Conservation (phyloP, 2,329 filamentous ascomycete genomes). For the Lachnellula cervina region DNA sequence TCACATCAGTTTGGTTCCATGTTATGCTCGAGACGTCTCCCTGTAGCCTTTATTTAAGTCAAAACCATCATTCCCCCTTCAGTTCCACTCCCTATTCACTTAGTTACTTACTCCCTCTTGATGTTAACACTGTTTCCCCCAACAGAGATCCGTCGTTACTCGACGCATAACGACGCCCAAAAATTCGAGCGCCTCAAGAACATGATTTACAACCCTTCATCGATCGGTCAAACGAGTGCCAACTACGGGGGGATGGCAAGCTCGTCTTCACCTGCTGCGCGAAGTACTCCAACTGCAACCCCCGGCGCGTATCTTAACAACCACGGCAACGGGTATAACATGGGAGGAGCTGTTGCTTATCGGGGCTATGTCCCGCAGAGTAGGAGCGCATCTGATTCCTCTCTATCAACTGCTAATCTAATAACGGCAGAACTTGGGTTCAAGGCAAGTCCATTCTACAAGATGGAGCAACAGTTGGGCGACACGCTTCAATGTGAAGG, state of each 20-base stretch:
- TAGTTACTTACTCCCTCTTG: neutral
- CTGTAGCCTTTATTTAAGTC: neutral
- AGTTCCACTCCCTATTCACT: neutral
- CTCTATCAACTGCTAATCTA: neutral
- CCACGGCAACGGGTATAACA: slow-evolving; percentile 11
- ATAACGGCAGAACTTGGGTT: slow-evolving; percentile 42
- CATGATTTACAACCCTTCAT: slow-evolving; percentile 24
- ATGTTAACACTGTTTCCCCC: slow-evolving; percentile 2
- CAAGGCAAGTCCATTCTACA: slow-evolving; percentile 83
- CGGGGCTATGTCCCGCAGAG: slow-evolving; percentile 2
- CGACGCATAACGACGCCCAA: slow-evolving; percentile 16
- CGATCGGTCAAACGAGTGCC: slow-evolving; percentile 1
- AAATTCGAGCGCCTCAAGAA: slow-evolving; percentile 25
- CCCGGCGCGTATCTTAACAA: slow-evolving; percentile 1
- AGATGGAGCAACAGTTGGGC: slow-evolving; percentile 60
- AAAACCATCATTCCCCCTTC: neutral
- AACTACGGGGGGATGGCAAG: slow-evolving; percentile 9
- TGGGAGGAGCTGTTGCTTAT: slow-evolving; percentile 9
- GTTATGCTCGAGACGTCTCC: slow-evolving; percentile 5
- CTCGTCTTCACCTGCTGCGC: slow-evolving; percentile 16
- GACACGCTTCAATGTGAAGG: slow-evolving; percentile 66
- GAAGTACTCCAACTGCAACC: slow-evolving; percentile 5
- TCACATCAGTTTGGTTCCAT: slow-evolving; percentile 25
- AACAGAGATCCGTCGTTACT: slow-evolving; percentile 22
- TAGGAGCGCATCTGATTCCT: neutral